Conservation (phyloP, 2,329 filamentous ascomycete genomes). For the Claviceps cyperi region DNA sequence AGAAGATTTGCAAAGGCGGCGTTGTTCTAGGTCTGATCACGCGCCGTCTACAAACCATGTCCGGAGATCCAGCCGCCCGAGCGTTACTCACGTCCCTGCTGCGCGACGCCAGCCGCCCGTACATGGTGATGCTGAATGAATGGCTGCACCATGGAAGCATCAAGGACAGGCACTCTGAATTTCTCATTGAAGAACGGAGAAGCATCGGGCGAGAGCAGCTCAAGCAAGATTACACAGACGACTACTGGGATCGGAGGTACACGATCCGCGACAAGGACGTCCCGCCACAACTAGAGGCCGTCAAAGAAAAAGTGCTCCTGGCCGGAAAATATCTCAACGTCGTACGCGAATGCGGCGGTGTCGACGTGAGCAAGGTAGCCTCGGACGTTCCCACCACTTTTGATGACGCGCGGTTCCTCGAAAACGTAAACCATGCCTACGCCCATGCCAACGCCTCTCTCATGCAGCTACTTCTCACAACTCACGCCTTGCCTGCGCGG, state of each 20-base stretch:
- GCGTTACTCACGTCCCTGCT: constrained; percentile 68
- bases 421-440: constrained; percentile 92
- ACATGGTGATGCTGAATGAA: constrained; percentile 97
- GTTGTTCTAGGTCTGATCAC: constrained; percentile 83
- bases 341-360: constrained; percentile 88
- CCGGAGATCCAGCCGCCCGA: constrained; percentile 80
- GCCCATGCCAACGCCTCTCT: constrained; percentile 90
- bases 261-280: constrained; percentile 85
- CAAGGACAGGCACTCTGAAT: constrained; percentile 85
- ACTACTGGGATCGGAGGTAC: constrained; percentile 98
- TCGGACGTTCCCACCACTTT: constrained; percentile 83
- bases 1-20: constrained; percentile 94
- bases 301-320: constrained; percentile 87
- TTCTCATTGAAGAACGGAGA: constrained; percentile 88
- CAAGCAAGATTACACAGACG: constrained; percentile 94
- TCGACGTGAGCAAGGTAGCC: constrained; percentile 81
- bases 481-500: constrained; percentile 76
- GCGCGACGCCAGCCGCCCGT: constrained; percentile 78
- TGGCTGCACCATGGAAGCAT: constrained; percentile 96
- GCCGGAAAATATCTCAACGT: constrained; percentile 98
- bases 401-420: constrained; percentile 79
- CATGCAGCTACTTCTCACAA: constrained; percentile 79
- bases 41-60: constrained; percentile 72
- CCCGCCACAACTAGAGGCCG: constrained; percentile 76
- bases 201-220: constrained; percentile 83